These are phyloP conservation scores for Taiozyma sp. DNA, from an alignment of 1,139 yeast genomes.

Conservation along the genomic window DNA sequence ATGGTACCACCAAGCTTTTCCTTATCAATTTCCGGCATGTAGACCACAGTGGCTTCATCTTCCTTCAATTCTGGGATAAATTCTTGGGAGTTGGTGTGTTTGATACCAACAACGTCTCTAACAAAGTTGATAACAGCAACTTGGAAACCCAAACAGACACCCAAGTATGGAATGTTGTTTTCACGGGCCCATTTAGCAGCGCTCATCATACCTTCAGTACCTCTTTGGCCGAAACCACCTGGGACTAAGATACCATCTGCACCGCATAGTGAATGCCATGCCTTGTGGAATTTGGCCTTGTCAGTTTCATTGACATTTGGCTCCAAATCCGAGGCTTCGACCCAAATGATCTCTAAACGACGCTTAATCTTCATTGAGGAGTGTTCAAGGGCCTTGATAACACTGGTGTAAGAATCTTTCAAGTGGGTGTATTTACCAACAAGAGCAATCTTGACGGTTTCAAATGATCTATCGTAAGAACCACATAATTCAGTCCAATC, in stretches of 20 bases:
- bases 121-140: slow-evolving; percentile 94
- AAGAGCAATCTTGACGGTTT: slow-evolving; percentile 86
- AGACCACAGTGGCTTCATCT: slow-evolving; percentile 75
- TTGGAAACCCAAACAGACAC: slow-evolving; percentile 97
- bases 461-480: slow-evolving; percentile 74
- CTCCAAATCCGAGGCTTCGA: slow-evolving; percentile 89
- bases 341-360: slow-evolving; percentile 88
- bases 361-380: slow-evolving; percentile 86
- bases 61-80: slow-evolving; percentile 61
- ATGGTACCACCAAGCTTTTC: slow-evolving; percentile 97
- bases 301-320: slow-evolving; percentile 55
- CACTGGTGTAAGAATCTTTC: slow-evolving; percentile 92
- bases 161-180: slow-evolving; percentile 87
- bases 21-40: slow-evolving; percentile 98
- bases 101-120: slow-evolving; percentile 68
- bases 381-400: slow-evolving; percentile 93
- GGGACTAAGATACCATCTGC: slow-evolving; percentile 98
- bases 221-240: slow-evolving; percentile 97
- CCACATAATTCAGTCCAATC: slow-evolving; percentile 81
- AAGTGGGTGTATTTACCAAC: slow-evolving; percentile 97
- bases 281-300: slow-evolving; percentile 81
- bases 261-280: slow-evolving; percentile 91
- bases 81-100: slow-evolving; percentile 78
- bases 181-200: slow-evolving; percentile 99
- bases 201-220: slow-evolving; percentile 96